A percentile compares a stretch with the other conserved stretches of the same genome.
These are phyloP conservation scores for Catharanthus roseus DNA, from an alignment of 257 asterid species.

Conservation along the genomic window DNA sequence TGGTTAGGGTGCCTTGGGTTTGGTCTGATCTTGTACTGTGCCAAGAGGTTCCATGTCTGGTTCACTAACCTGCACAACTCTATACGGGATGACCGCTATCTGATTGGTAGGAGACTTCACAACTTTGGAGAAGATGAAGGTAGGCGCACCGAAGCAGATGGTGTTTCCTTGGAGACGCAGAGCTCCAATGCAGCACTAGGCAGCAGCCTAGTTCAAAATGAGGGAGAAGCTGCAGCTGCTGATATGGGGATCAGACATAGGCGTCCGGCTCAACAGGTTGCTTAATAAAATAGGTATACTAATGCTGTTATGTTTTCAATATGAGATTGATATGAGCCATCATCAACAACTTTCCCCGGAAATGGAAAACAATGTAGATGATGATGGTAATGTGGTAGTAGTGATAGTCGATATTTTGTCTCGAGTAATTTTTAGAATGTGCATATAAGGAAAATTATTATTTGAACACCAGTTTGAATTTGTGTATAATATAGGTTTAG, in stretches of 20 bases:
- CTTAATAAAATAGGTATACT: slow-evolving; percentile 11
- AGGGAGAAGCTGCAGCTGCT: slow-evolving; percentile 27
- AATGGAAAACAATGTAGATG: neutral
- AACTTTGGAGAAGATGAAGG: slow-evolving; percentile 58
- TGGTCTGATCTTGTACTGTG: slow-evolving; percentile 68
- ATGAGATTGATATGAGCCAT: neutral
- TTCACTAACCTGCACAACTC: slow-evolving; percentile 94
- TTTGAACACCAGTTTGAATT: neutral
- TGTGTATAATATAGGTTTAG: neutral
- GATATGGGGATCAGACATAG: slow-evolving; percentile 57
- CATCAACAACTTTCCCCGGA: neutral
- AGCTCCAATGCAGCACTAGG: slow-evolving; percentile 8
- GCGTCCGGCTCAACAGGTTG: slow-evolving; percentile 43
- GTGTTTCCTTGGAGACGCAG: slow-evolving; percentile 25
- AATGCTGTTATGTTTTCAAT: neutral
- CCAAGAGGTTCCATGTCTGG: slow-evolving; percentile 91
- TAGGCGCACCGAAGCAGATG: slow-evolving; percentile 22
- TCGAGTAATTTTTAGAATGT: neutral
- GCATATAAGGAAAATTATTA: neutral
- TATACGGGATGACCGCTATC: slow-evolving; percentile 87
- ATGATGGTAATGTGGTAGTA: no score
- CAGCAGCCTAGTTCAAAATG: slow-evolving; percentile 17
- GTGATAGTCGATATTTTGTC: neutral
- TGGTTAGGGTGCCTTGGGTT: slow-evolving; percentile 90
- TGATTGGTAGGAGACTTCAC: slow-evolving; percentile 92